Conservation (phyloP, 1,284 basidiomycete species). For the Rhodotorula sp. region DNA sequence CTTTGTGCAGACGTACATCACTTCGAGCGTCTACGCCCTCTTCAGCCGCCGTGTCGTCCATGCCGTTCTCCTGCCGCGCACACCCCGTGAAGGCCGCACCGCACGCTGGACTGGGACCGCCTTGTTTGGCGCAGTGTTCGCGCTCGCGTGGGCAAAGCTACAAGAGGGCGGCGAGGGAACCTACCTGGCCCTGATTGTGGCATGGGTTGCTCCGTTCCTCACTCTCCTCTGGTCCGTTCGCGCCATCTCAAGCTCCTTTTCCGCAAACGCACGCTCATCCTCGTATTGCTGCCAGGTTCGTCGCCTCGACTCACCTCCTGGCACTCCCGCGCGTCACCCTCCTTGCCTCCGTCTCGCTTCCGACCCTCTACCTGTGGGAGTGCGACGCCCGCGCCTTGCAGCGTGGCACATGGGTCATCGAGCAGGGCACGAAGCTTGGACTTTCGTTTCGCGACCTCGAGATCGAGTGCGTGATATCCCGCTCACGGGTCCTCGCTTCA, state of each 20-base stretch:
- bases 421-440: conserved; percentile 44
- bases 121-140: conserved; percentile 23
- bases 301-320: conserved; percentile 38
- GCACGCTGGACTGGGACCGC: conserved; percentile 16
- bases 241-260: too few relatives aligned
- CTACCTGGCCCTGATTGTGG: conserved; percentile 46
- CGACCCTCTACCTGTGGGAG: conserved; percentile 47
- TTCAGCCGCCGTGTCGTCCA: conserved; percentile 44
- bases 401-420: conserved; percentile 47
- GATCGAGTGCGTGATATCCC: conserved; percentile 39
- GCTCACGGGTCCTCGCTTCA: too few relatives aligned
- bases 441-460: conserved; percentile 42
- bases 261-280: background rate
- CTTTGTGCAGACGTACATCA: conserved; percentile 49
- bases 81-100: conserved; percentile 16
- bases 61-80: conserved; percentile 33
- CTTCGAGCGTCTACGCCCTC: conserved; percentile 45
- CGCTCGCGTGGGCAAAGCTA: conserved; percentile 31
- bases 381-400: conserved; percentile 46
- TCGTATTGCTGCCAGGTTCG: conserved; percentile 15
- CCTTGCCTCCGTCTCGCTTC: conserved; percentile 39
- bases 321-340: conserved; percentile 24
- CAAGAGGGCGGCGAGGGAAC: conserved; percentile 35
- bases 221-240: conserved; percentile 41
- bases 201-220: conserved; percentile 46